Evolutionary conservation across 1,139 yeast genomes (phyloP).

Genomic region (Yamadazyma diospyri): DNA sequence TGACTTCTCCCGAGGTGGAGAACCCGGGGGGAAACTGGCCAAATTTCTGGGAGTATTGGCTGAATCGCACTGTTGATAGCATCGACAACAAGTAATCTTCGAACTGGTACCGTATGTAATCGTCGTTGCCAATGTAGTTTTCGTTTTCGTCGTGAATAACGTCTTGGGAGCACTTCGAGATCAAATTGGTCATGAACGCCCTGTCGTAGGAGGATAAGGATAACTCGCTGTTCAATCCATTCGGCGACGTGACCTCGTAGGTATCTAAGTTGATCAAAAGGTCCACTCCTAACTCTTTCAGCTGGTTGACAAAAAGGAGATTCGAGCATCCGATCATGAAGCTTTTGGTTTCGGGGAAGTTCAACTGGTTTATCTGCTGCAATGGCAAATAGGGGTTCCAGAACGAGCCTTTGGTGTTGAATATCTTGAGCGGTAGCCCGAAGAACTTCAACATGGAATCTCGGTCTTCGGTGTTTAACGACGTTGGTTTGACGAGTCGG

Average conservation of each 20-base stretch:
- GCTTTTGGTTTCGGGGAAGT: constrained; percentile 52
- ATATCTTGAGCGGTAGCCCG: constrained; percentile 85
- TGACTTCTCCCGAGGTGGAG: constrained; percentile 16
- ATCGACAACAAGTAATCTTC: constrained; percentile 85
- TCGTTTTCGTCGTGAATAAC: constrained; percentile 17
- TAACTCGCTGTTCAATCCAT: constrained; percentile 35
- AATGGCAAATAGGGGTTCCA: constrained; percentile 92
- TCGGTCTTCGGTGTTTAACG: constrained; percentile 75
- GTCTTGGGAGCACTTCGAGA: constrained; percentile 13
- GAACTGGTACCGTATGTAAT: constrained; percentile 79
- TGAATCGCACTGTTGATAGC: constrained; percentile 68
- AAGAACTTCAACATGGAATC: constrained; percentile 72
- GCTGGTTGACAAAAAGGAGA: constrained; percentile 69
- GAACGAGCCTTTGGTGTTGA: constrained; percentile 77
- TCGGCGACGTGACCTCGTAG: constrained; percentile 41
- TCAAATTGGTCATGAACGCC: constrained; percentile 58
- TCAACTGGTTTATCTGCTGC: constrained; percentile 80
- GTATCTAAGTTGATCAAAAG: constrained; percentile 38
- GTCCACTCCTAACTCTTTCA: constrained; percentile 50
- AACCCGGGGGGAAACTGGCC: constrained; percentile 45
- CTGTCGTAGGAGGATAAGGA: constrained; percentile 64
- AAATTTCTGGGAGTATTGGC: constrained; percentile 50
- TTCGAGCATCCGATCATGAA: constrained; percentile 89
- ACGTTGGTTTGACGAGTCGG: constrained; percentile 55
- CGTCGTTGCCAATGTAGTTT: constrained; percentile 70